Evolutionary conservation across 805 yeast genomes (phyloP).

Genomic region (Ogataea chonburiensis): DNA sequence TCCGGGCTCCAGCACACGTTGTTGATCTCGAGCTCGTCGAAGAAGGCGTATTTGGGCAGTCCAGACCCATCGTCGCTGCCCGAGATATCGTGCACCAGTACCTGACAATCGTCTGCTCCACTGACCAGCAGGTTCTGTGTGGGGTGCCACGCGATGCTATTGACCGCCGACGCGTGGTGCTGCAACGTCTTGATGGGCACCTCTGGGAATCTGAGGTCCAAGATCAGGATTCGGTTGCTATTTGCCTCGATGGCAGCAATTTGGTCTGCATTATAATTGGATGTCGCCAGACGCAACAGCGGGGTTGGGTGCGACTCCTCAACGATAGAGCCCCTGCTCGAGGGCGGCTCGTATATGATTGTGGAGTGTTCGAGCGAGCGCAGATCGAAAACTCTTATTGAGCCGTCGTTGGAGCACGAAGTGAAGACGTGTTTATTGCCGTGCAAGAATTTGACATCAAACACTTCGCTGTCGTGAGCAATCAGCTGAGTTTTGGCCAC

Average conservation of each 20-base stretch:
- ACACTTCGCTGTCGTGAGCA: slow-evolving; percentile 95
- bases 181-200: slow-evolving; percentile 68
- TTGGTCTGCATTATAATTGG: slow-evolving; percentile 76
- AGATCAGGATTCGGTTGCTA: slow-evolving; percentile 60
- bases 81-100: slow-evolving; percentile 61
- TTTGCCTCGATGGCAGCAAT: slow-evolving; percentile 80
- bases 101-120: slow-evolving; percentile 75
- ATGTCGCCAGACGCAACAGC: slow-evolving; percentile 71
- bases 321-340: no score
- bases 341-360: slow-evolving; percentile 88
- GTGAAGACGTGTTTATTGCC: slow-evolving; percentile 78
- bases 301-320: slow-evolving; percentile 47
- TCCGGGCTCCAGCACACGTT: slow-evolving; percentile 67
- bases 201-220: slow-evolving; percentile 89
- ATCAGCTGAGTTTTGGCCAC: slow-evolving; percentile 88
- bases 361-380: slow-evolving; percentile 90
- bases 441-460: slow-evolving; percentile 82
- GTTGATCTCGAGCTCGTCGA: slow-evolving; percentile 71
- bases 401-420: slow-evolving; percentile 93
- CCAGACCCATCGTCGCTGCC: slow-evolving; percentile 19
- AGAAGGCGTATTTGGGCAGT: slow-evolving; percentile 43
- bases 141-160: slow-evolving; percentile 86
- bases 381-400: slow-evolving; percentile 87
- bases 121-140: slow-evolving; percentile 55
- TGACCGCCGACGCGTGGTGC: slow-evolving; percentile 67